Evolutionary conservation across 495 filamentous ascomycete species (phyloP).

Genomic region (Mytilinidion resinicola): DNA sequence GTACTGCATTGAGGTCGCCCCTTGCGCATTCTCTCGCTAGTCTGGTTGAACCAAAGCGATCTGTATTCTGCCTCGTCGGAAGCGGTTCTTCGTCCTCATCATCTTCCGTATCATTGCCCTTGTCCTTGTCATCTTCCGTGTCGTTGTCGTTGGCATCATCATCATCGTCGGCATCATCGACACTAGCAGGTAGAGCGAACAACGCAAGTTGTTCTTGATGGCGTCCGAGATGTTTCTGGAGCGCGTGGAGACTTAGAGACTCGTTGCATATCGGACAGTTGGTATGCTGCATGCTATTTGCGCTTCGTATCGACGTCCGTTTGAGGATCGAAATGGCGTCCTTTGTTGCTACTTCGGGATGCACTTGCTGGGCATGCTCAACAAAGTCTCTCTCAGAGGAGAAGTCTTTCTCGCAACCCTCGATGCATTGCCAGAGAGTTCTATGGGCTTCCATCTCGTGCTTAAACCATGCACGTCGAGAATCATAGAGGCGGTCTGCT

Average conservation of each 20-base stretch:
- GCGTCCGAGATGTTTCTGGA: constrained; percentile 22
- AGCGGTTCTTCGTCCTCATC: constrained; percentile 7
- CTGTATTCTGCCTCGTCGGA: constrained; percentile 67
- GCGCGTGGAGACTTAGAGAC: not conserved
- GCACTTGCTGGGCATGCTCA: constrained; percentile 1
- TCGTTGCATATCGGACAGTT: constrained; percentile 8
- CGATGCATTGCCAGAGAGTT: constrained; percentile 14
- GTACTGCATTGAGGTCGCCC: constrained; percentile 65
- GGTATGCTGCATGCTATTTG: not conserved
- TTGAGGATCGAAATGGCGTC: constrained; percentile 3
- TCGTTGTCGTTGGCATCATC: no score
- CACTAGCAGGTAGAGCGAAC: constrained; percentile 29
- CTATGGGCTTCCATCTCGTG: constrained; percentile 22
- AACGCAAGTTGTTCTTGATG: constrained; percentile 28
- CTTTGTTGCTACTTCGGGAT: not conserved
- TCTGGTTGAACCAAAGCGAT: constrained; percentile 77
- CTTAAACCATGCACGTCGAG: constrained; percentile 16
- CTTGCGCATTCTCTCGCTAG: constrained; percentile 75
- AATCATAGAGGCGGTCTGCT: constrained; percentile 24
- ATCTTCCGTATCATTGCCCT: not conserved
- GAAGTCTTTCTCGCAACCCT: constrained; percentile 11
- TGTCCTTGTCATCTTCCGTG: no score
- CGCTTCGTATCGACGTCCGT: not conserved
- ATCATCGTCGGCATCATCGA: constrained; percentile 10
- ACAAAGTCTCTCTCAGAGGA: not conserved